Base-by-base conservation (phyloP, 495 filamentous ascomycete genomes). In the Aspergillus asperescens region DNA sequence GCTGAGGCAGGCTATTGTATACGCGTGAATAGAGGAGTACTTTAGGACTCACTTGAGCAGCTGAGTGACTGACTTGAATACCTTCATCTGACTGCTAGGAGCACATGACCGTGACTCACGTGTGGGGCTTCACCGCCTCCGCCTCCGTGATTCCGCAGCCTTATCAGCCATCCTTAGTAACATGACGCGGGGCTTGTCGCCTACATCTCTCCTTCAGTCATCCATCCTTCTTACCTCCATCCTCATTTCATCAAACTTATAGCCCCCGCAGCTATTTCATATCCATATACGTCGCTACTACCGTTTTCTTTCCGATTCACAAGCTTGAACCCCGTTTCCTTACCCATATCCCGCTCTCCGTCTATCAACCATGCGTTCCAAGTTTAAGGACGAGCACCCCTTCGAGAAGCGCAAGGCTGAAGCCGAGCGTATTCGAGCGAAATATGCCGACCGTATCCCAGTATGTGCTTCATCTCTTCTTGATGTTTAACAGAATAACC, bases 371-470 rank as follows among this genome's bases (percentile, higher is more conserved):
- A 95, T 96, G 90, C 84, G 90, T 64, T 90, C 86, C 69, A 97
- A 96, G 81, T 97, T 97, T 77, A 98, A 97, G 87, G 93, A 98
- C 84, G 93, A 97, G 84, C 93, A 96, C 76, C 89, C 90, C 67
- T 97, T 97, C 72, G 91, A 96, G 88, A 97, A 98, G 86, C 76
- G 78, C 60, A 95, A 96, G 88, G 93, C 93, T 52, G 93, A 98
- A 73, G 93, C 93, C 66, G 94, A 97, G 78, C 90, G 93, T 63
- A 96, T 96, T 64, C 90, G 94, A 56, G 91, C 96, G 78, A 99
- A 97, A 73, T 99, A 99, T 71, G 84, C 88, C 56, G 93, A 99
- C 71, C 90, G 93, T 62, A 99, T 99, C 73, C 93, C 93, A 37
- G 93, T 98, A 84, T 19, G 42, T 47, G 20, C 31, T 41, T 16